Conservation (phyloP, 306 rosid species). For the Purshia tridentata region DNA sequence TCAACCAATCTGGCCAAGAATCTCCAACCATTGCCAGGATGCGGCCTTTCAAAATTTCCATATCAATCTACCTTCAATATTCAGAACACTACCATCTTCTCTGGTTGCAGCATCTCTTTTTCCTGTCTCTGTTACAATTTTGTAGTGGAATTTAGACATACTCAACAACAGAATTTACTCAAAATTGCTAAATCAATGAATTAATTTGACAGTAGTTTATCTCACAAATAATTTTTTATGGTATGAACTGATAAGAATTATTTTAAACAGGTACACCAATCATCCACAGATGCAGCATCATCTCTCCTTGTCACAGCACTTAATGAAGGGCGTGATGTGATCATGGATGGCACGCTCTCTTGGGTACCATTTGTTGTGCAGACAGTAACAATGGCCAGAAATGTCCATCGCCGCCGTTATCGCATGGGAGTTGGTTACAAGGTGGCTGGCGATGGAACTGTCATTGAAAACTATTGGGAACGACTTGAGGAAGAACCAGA, state of each 20-base stretch:
- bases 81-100: not conserved
- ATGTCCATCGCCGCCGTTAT: conserved; percentile 92
- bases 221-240: not conserved
- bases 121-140: too few relatives aligned
- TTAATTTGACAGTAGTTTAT: not conserved
- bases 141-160: not conserved
- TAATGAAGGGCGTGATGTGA: conserved; percentile 90
- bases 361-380: conserved; percentile 97
- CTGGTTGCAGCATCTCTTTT: not conserved
- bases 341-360: conserved; percentile 97
- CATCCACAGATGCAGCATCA: conserved; percentile 95
- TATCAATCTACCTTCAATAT: conserved; percentile 1
- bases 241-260: not conserved
- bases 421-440: conserved; percentile 88
- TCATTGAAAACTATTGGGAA: conserved; percentile 80
- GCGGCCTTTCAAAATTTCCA: too few relatives aligned
- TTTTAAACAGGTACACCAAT: conserved; percentile 84
- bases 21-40: too few relatives aligned
- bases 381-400: conserved; percentile 90
- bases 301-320: conserved; percentile 89
- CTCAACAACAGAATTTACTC: not conserved
- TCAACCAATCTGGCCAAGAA: too few relatives aligned
- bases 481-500: conserved; percentile 67
- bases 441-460: conserved; percentile 58
- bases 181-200: too few relatives aligned